Conservation (phyloP, 352 stramenopile species). For the Phytophthora chlamydospora region DNA sequence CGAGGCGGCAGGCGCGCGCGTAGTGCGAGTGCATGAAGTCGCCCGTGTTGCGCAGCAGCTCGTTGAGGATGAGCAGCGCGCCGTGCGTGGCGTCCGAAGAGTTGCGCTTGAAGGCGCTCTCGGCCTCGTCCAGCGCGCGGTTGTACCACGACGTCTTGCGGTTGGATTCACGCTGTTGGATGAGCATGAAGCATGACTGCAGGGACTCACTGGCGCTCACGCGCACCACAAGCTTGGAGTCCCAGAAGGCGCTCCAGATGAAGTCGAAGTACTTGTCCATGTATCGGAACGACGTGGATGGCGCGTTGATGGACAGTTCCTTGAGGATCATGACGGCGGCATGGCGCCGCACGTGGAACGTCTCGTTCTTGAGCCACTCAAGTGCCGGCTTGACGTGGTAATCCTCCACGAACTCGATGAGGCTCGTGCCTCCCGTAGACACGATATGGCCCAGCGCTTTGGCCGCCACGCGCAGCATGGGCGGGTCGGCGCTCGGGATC, state of each 20-base stretch:
- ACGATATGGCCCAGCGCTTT: slow-evolving; percentile 90
- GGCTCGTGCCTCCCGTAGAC: slow-evolving; percentile 81
- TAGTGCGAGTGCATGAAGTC: slow-evolving; percentile 92
- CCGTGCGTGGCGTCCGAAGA: slow-evolving; percentile 83
- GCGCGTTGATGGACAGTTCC: slow-evolving; percentile 86
- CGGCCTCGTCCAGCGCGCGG: slow-evolving; percentile 77
- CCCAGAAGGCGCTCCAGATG: slow-evolving; percentile 91
- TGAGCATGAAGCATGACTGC: slow-evolving; percentile 86
- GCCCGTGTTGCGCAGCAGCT: slow-evolving; percentile 85
- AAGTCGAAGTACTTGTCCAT: slow-evolving; percentile 92
- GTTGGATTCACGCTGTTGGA: slow-evolving; percentile 89
- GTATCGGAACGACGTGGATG: slow-evolving; percentile 86
- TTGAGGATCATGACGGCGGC: slow-evolving; percentile 89
- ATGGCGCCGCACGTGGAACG: slow-evolving; percentile 86
- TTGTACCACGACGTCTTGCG: slow-evolving; percentile 86
- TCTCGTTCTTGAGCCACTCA: slow-evolving; percentile 91
- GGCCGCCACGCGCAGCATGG: slow-evolving; percentile 74
- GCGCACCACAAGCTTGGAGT: slow-evolving; percentile 76
- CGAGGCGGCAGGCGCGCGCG: slow-evolving; percentile 66
- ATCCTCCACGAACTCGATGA: slow-evolving; percentile 91
- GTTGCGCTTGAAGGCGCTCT: slow-evolving; percentile 74
- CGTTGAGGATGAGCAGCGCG: slow-evolving; percentile 85
- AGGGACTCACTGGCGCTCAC: slow-evolving; percentile 85
- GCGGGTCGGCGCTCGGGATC: slow-evolving; percentile 72
- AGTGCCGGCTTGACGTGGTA: slow-evolving; percentile 89